Evolutionary conservation across 495 filamentous ascomycete species (phyloP), one percentile per base, ranked within the genome.

Genomic region (Bathelium albidoporum): DNA sequence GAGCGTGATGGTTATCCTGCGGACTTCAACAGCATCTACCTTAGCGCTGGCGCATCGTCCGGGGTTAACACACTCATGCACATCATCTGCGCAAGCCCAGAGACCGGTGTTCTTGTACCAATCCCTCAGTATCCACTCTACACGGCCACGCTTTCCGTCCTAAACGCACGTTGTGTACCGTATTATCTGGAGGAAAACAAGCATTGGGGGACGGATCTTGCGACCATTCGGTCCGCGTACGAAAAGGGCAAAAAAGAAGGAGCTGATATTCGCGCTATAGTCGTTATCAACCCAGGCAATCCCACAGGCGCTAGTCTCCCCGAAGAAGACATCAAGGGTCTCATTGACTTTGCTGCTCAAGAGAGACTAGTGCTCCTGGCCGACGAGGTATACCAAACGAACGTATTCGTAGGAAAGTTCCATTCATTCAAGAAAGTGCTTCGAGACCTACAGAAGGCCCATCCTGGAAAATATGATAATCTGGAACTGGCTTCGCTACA

Each of bases 331-430:
- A 87, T 98, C 73, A 83, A 84, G 69, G 77, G 81, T 63, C 89
- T 97, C 2, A 81, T 97, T 58, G 81, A 91, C 26, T 85, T 97
- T 59, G 94, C 95, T 31, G 86, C 88, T 11, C 80, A 92, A 73
- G 83, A 97, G 78, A 85, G 86, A 61, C 82, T 98, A 18, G 91
- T 97, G 16, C 78, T 97, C 44, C 79, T 98, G 44, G 94, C 95
- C 62, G 94, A 98, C 69, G 94, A 98, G 76, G 94, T 98, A 9
- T 98, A 98, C 83, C 94, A 98, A 77, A 97, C 95, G 71, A 98
- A 98, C 74, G 87, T 98, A 68, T 98, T 97, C 77, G 72, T 86
- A 53, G 95, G 95, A 72, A 80, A 92, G 69, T 97, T 97, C 79
- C 84, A 89, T 74, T 92, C 87, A 61, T 97, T 98, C 85, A 96